A percentile compares a stretch with the other conserved stretches of the same genome.
Conservation (phyloP, 345 rosid species). For the Carallia brachiata region DNA sequence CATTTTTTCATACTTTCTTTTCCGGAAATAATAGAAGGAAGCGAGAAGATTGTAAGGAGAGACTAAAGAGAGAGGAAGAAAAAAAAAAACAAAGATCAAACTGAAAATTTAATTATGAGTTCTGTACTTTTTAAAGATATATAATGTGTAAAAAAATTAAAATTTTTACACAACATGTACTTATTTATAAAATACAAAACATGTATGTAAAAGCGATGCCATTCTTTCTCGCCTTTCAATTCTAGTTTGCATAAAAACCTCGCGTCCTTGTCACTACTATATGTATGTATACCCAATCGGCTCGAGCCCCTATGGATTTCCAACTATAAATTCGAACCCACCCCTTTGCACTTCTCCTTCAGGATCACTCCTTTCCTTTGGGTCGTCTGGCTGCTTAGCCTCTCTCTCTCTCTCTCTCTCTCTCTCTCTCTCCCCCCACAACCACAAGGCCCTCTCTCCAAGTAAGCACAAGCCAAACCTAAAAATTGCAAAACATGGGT, state of each 20-base stretch:
- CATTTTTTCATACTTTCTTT: background rate
- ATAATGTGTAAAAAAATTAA: too few relatives aligned
- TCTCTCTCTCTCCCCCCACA: background rate
- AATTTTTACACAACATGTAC: too few relatives aligned
- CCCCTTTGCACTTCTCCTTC: conserved; percentile 30
- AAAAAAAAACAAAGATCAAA: too few relatives aligned
- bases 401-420: background rate
- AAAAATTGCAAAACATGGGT: background rate
- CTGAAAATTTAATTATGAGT: too few relatives aligned
- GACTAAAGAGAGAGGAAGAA: too few relatives aligned
- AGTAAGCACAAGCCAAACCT: conserved; percentile 1
- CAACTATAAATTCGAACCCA: conserved; percentile 38
- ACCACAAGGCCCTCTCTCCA: background rate
- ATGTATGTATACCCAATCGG: background rate
- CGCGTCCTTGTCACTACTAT: background rate
- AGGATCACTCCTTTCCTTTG: conserved; percentile 7
- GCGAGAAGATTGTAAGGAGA: too few relatives aligned
- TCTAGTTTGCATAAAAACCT: background rate
- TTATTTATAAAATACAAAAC: too few relatives aligned
- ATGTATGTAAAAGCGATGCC: too few relatives aligned
- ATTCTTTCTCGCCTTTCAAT: background rate
- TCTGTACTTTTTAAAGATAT: too few relatives aligned
- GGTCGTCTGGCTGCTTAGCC: background rate
- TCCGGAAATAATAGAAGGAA: too few relatives aligned
- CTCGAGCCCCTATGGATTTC: background rate